Conservation (phyloP, 352 stramenopile species). For the Saprolegnia parasitica region DNA sequence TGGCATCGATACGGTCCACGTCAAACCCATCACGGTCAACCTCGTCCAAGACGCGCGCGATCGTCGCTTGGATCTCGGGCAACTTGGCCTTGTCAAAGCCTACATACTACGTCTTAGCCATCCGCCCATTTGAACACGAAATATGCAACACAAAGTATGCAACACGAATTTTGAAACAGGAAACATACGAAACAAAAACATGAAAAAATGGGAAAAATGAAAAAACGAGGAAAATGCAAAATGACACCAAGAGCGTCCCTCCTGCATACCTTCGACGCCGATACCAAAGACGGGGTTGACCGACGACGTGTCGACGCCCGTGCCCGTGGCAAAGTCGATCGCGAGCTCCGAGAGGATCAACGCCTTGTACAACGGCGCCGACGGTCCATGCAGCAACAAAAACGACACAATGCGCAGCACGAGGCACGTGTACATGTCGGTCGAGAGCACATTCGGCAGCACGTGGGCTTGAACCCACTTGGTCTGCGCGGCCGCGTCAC, state of each 20-base stretch:
- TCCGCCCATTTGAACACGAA: too few species aligned
- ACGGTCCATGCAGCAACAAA: conserved; percentile 70
- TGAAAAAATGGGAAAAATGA: not conserved
- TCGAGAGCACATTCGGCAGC: conserved; percentile 50
- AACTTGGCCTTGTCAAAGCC: conserved; percentile 37
- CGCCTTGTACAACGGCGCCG: conserved; percentile 75
- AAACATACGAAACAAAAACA: too few species aligned
- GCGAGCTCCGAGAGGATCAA: conserved; percentile 73
- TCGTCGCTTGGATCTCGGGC: conserved; percentile 55
- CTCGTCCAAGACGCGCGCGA: conserved; percentile 45
- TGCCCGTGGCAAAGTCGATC: conserved; percentile 71
- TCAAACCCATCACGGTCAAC: conserved; percentile 72
- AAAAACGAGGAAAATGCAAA: too few species aligned
- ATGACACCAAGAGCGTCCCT: too few species aligned
- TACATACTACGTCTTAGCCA: too few species aligned
- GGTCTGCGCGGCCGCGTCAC: conserved; percentile 42
- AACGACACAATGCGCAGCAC: conserved; percentile 74
- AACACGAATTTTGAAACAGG: too few species aligned
- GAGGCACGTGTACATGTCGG: conserved; percentile 70
- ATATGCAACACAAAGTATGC: too few species aligned
- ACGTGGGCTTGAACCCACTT: conserved; percentile 79
- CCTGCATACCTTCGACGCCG: conserved; percentile 65
- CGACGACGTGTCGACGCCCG: conserved; percentile 74
- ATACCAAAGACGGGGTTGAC: conserved; percentile 75
- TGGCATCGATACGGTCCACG: conserved; percentile 54